Conservation (phyloP, 805 yeast species). For the Ogataea parapolymorpha region DNA sequence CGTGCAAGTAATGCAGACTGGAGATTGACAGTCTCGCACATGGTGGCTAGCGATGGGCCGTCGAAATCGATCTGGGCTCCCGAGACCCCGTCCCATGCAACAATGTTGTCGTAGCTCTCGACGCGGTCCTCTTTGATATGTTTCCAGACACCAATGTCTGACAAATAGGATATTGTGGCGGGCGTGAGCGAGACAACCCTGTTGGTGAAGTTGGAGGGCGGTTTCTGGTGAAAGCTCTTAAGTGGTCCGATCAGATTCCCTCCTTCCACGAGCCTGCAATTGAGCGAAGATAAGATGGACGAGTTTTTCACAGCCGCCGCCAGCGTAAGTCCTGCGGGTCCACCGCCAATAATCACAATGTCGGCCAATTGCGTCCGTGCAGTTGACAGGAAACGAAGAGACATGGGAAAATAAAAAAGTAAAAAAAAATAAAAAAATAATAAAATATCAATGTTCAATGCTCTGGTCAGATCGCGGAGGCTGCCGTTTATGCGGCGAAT, state of each 20-base stretch:
- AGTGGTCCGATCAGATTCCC: constrained; percentile 50
- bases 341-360: constrained; percentile 90
- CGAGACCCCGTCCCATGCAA: constrained; percentile 83
- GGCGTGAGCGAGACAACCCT: constrained; percentile 88
- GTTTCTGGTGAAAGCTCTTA: constrained; percentile 40
- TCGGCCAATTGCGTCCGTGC: constrained; percentile 42
- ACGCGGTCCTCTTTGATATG: constrained; percentile 66
- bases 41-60: constrained; percentile 62
- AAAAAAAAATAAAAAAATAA: not conserved
- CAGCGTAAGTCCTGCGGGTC: constrained; percentile 92
- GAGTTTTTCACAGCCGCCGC: constrained; percentile 77
- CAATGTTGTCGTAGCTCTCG: constrained; percentile 74
- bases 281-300: constrained; percentile 54
- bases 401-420: constrained; percentile 9
- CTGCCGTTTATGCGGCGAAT: not conserved
- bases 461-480: not conserved
- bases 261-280: constrained; percentile 73
- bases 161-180: constrained; percentile 61
- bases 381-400: constrained; percentile 29
- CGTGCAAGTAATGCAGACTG: constrained; percentile 68
- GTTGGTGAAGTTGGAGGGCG: constrained; percentile 61
- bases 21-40: constrained; percentile 85
- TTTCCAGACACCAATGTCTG: constrained; percentile 73
- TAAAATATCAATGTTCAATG: not conserved
- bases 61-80: constrained; percentile 72